Evolutionary conservation across 2,329 filamentous ascomycete genomes (phyloP).

Genomic region (Hypoxylon sp.): DNA sequence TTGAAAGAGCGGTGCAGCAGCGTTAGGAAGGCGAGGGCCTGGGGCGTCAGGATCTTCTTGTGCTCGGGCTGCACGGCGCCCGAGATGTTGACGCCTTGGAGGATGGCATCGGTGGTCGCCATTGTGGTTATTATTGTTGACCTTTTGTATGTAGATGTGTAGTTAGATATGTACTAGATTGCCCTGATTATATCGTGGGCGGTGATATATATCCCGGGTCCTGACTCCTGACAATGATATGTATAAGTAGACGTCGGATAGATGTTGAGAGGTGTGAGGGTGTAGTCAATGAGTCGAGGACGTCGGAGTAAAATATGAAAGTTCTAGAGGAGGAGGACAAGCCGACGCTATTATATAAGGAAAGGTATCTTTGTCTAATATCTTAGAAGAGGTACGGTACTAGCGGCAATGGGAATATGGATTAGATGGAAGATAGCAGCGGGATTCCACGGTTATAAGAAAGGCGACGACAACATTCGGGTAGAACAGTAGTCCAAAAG

Average conservation of each 20-base stretch:
- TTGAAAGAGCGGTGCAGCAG: conserved; percentile 97
- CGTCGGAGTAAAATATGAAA: neutral
- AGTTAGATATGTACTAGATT: neutral
- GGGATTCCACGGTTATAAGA: conserved; percentile 42
- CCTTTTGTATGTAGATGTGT: neutral
- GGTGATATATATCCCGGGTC: neutral
- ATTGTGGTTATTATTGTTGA: conserved; percentile 62
- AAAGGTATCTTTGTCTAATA: conserved; percentile 31
- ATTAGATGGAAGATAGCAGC: conserved; percentile 23
- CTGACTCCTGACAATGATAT: conserved; percentile 15
- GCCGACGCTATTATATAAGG: conserved; percentile 35
- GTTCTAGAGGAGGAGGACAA: conserved; percentile 18
- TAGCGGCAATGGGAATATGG: conserved; percentile 26
- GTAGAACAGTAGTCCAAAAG: conserved; percentile 25
- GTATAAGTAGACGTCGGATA: conserved; percentile 35
- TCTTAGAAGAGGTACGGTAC: conserved; percentile 15
- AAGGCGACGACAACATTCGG: conserved; percentile 37
- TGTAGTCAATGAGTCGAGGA: conserved; percentile 27
- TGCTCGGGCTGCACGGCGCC: conserved; percentile 83
- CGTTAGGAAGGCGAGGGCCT: conserved; percentile 91
- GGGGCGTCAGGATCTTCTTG: conserved; percentile 91
- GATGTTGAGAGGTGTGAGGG: conserved; percentile 40
- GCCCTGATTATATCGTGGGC: conserved; percentile 10
- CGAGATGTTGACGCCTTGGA: conserved; percentile 90
- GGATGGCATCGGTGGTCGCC: conserved; percentile 80